A percentile compares a stretch with the other conserved stretches of the same genome.
phyloP scores from a whole-genome alignment of 1,139 yeast genomes.

The Blastobotrys indianensis region DNA sequence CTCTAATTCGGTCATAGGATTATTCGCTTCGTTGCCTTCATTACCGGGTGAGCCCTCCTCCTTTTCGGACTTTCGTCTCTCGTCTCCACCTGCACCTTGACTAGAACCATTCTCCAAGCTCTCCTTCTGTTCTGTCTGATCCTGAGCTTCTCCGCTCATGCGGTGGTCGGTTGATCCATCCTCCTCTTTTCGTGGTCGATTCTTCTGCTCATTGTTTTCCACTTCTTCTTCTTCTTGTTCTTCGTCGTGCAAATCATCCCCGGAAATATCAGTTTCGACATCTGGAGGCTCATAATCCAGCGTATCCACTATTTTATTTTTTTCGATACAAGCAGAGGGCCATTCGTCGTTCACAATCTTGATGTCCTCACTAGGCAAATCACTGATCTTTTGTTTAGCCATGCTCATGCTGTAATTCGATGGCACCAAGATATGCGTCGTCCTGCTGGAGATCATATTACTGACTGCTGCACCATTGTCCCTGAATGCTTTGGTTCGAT shows the following conservation, averaged over 20 bases:
- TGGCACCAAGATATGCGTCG: constrained; percentile 34
- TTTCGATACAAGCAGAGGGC: constrained; percentile 37
- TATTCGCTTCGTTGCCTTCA: constrained; percentile 1
- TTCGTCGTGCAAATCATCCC: not conserved
- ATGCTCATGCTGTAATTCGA: constrained; percentile 13
- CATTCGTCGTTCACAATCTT: constrained; percentile 32
- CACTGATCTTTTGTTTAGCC: constrained; percentile 5
- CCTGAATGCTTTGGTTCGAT: constrained; percentile 6
- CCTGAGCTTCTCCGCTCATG: not conserved
- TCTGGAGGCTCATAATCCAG: not conserved
- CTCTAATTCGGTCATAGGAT: not conserved
- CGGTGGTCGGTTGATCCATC: not conserved
- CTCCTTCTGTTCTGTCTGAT: not conserved
- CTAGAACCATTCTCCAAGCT: not conserved
- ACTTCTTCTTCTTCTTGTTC: not conserved
- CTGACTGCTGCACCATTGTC: constrained; percentile 36
- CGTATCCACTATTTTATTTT: constrained; percentile 21
- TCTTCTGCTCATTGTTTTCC: not conserved
- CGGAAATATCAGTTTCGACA: not conserved
- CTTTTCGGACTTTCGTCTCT: not conserved
- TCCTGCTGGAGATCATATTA: constrained; percentile 14
- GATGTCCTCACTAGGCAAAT: not conserved
- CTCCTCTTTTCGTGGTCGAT: not conserved
- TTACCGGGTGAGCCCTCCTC: constrained; percentile 3
- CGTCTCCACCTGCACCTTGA: not conserved